Evolutionary conservation across 768 basidiomycete genomes (phyloP), one percentile per base, ranked within the genome.

Genomic region (Amanita pallidorosea): DNA sequence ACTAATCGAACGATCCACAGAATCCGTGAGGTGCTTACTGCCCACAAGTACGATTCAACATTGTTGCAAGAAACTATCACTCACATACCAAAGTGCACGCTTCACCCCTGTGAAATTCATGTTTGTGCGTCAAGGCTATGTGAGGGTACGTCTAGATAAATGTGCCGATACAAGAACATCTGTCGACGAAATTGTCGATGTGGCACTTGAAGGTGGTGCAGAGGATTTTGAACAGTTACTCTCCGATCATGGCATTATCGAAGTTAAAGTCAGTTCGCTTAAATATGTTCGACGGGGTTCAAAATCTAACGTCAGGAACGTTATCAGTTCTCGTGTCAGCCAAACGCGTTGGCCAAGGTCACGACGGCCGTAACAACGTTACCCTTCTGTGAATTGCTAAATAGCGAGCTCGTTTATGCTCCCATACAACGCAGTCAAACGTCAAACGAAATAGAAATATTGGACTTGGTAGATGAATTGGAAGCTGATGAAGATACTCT

Each of bases 61-160:
- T 25, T 54, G 8, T 31, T 36, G 18, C 27, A 22, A 33, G 25
- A 25, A 2, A 29, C 53, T n/a, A 11, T 34, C n/a, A 12, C 36
- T 23, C 12, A 22, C 25, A 18, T 33, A 8, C 47, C 49, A 11
- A 56, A 85, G 83, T 38, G 80, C 79, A 33, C 80, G 76, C 34
- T 65, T 80, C 35, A 69, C 83, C 2, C 75, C 82, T 0, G 82
- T 85, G 22, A 76, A 74, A 54, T 85, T 77, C 60, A 76, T 84
- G 71, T 85, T 85, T 57, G 65, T 70, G 52, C 70, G 76, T 25
- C 67, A 70, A 59, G 83, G 81, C 15, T 68, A 68, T 49, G 70
- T 85, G 31, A 70, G 66, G 49, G 68, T 80, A 15, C 57, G 68
- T 13, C 52, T 75, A 8, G 65, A 66, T 17, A 50, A 60, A 18